A percentile compares a stretch with the other conserved stretches of the same genome.
Evolutionary conservation across 495 filamentous ascomycete species (phyloP).

Genomic region (Podospora didyma): DNA sequence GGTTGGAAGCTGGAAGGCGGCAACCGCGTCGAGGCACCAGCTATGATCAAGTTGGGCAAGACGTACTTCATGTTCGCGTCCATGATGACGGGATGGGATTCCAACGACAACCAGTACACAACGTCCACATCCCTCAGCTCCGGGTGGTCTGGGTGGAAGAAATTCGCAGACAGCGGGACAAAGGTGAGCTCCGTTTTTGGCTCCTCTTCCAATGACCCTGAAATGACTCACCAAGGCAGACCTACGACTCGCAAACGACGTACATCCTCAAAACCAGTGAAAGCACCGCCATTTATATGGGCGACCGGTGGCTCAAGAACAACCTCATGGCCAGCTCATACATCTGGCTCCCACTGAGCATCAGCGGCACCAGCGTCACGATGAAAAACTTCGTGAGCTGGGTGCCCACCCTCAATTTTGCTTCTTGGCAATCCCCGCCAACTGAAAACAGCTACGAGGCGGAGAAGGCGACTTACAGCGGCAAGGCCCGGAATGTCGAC

Average conservation of each 20-base stretch:
- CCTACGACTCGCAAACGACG: slow-evolving; percentile 50
- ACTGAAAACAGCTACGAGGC: slow-evolving; percentile 49
- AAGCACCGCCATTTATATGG: slow-evolving; percentile 56
- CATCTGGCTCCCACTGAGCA: slow-evolving; percentile 60
- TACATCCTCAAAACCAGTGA: slow-evolving; percentile 44
- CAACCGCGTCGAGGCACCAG: slow-evolving; percentile 39
- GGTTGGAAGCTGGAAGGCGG: slow-evolving; percentile 21
- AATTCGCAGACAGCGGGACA: slow-evolving; percentile 51
- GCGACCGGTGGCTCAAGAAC: slow-evolving; percentile 57
- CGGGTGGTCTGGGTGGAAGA: slow-evolving; percentile 55
- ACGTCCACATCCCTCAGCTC: slow-evolving; percentile 36
- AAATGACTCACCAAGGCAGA: slow-evolving; percentile 51
- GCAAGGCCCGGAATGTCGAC: slow-evolving; percentile 30
- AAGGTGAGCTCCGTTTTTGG: slow-evolving; percentile 26
- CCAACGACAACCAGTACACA: slow-evolving; percentile 58
- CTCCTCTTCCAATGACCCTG: neutral
- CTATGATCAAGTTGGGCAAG: slow-evolving; percentile 34
- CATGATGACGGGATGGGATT: slow-evolving; percentile 42
- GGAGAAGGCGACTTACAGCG: slow-evolving; percentile 34
- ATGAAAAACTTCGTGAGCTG: slow-evolving; percentile 52
- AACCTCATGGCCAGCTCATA: slow-evolving; percentile 61
- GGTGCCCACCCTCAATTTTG: slow-evolving; percentile 41
- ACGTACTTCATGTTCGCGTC: slow-evolving; percentile 40
- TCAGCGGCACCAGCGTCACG: slow-evolving; percentile 51
- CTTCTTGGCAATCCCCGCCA: slow-evolving; percentile 38